Evolutionary conservation across 140 eudicot genomes (phyloP), one percentile per base, ranked within the genome.

Genomic region (Erigeron philadelphicus): DNA sequence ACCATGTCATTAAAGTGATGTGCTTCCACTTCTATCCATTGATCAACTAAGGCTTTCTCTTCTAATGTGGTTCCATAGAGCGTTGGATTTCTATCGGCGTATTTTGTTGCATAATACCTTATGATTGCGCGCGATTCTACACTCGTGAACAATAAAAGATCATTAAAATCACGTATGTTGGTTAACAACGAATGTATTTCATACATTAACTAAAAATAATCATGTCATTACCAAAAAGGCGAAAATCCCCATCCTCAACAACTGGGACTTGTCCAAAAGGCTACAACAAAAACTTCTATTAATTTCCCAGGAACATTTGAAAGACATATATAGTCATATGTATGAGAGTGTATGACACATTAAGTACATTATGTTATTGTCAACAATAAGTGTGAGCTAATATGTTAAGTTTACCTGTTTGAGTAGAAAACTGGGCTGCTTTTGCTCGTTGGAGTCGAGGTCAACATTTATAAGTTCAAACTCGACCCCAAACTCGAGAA

Each of bases 1-100:
- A 85, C 61, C 74, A 76, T 81, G 11, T 82, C 82, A 2, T 85
- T 76, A 75, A 82, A 88, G 64, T 78, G 85, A 66, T 82, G 87
- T 13, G 87, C 91, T 74, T 88, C 95, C 4, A 81, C 88, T 73
- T 88, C 95, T 15, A 88, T 79, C 95, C 95, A 88, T 74, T 88
- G 95, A 55, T 88, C 90, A 54, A 88, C 81, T 48, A 80, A 31
- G 25, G 85, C 95, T 44, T 83, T 78, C 58, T 88, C 91, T 54
- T 88, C 91, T 2, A 82, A 15, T 35, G 85, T 85, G 12, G 78
- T 83, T 53, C 92, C 95, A 9, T 73, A 42, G 0, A 83, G 78
- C 3, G 79, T 67, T n/a, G 52, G 71, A 16, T 78, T 81, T 61
- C 31, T 76, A 12, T 75, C 75, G 15, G 66, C 61, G 59, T 85